Evolutionary conservation across 192 early-diverging fungal genomes (phyloP), one percentile per base, ranked within the genome.

Genomic region (Gorgonomyces haynaldii): DNA sequence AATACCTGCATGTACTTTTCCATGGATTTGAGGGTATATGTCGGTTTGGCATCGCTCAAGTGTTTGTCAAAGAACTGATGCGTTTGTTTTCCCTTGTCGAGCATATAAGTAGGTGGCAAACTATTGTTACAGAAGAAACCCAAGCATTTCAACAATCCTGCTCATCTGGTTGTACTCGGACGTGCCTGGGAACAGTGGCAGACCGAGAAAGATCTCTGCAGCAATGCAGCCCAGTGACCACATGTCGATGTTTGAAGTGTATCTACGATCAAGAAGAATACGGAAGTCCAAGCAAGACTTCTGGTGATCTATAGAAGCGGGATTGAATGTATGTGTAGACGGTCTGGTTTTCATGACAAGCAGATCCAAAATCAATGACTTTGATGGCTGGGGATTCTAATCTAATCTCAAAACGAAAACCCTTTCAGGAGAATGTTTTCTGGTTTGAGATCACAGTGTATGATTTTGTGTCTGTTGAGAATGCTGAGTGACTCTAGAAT

Each of bases 221-320:
- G 90, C 89, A 60, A 98, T 96, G 54, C 96, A 98, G 0, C 96
- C 96, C 10, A 96, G 62, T 19, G 91, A 95, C 96, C 96, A 98
- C 81, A 98, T 94, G 58, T 98, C 96, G 37, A 98, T 98, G 25
- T 82, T 75, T 22, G 81, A 81, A 26, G 87, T 86, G 61, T 96
- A 92, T 2, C 58, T 60, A 44, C 6, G 34, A 5, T 25, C 28
- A 22, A 40, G 32, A 50, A 10, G 46, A 32, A 44, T 65, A 64
- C 37, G 91, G 86, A 26, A 94, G 62, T 4, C 92, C 96, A 12
- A 98, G 73, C 10, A 98, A 66, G 16, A 98, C 89, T 63, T 98
- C 96, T 4, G 93, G 92, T 16, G 84, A 83, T 42, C 96, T 75
- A 52, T 98, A 98, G 64, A 96, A 98, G 16, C 96, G 75, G 1